Evolutionary conservation across 441 rosid species (phyloP).

Genomic region (California macrophylla): DNA sequence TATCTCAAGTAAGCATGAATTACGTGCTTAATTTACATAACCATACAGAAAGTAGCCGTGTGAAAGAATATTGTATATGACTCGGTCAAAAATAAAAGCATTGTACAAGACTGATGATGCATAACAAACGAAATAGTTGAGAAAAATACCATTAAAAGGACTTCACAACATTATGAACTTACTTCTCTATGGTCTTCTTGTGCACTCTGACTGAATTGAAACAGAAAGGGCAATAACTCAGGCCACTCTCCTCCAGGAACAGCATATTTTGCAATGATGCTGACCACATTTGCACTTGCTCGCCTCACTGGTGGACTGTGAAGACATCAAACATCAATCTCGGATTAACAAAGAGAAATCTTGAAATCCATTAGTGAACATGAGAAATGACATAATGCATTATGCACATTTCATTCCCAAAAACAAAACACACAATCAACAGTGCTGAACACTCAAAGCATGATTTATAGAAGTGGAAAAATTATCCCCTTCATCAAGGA

Average conservation of each 20-base stretch:
- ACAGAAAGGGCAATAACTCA: slow-evolving; percentile 76
- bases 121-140: background rate
- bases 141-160: background rate
- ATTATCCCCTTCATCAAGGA: background rate
- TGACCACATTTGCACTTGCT: slow-evolving; percentile 97
- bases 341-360: background rate
- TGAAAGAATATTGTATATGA: background rate
- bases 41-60: background rate
- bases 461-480: background rate
- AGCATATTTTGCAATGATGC: slow-evolving; percentile 85
- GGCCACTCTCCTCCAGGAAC: slow-evolving; percentile 99
- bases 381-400: background rate
- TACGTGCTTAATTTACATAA: background rate
- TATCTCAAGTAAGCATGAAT: background rate
- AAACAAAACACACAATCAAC: background rate
- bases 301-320: slow-evolving; percentile 84
- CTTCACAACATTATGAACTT: slow-evolving; percentile 14
- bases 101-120: background rate
- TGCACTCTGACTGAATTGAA: slow-evolving; percentile 89
- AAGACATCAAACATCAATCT: slow-evolving; percentile 6
- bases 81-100: background rate
- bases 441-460: background rate
- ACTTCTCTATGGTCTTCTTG: slow-evolving; percentile 98
- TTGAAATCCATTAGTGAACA: background rate
- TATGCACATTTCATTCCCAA: background rate